Evolutionary conservation across 306 rosid genomes (phyloP), one percentile per base, ranked within the genome.

Genomic region (Vachellia pachyceras): DNA sequence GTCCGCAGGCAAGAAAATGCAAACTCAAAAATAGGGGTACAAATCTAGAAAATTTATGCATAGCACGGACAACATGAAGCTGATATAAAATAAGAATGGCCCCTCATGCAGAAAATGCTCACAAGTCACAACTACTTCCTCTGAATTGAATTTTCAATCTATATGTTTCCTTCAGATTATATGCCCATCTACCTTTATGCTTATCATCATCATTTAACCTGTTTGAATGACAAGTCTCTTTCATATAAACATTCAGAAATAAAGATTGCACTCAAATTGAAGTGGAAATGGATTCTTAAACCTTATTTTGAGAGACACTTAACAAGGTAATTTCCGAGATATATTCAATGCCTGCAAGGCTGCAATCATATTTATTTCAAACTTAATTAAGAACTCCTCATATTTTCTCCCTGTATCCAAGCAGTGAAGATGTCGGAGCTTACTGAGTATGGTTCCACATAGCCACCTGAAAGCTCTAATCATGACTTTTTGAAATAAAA

Each of bases 331-430:
- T 47, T 45, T 20, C 54, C 36, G 12, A 12, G 5, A 71, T n/a
- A 54, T 54, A 7, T 54, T 54, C 33, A 55, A 1, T 3, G 33
- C 63, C 14, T 47, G 69, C 40, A 73, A n/a, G 33, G 5, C 11
- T 47, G 69, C 49, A 80, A n/a, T 45, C 72, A 70, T 13, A 79
- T 45, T 72, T 29, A 72, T 17, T 58, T 37, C 70, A 37, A 77
- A 77, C 49, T 44, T 5, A 6, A 39, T 72, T 35, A 39, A 55
- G 40, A 75, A 40, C 40, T 75, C 52, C 3, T 50, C 36, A 20
- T 74, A 40, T 73, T 66, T 78, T 77, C 25, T 36, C 75, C 33
- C 44, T 52, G 5, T n/a, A 6, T 42, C 14, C 22, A 25, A 41
- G 4, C 20, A 17, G 12, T 46, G 63, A 36, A 46, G 75, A 49